These are phyloP conservation scores for Tylopilus intermedius DNA, from an alignment of 768 basidiomycete species.

Conservation along the genomic window DNA sequence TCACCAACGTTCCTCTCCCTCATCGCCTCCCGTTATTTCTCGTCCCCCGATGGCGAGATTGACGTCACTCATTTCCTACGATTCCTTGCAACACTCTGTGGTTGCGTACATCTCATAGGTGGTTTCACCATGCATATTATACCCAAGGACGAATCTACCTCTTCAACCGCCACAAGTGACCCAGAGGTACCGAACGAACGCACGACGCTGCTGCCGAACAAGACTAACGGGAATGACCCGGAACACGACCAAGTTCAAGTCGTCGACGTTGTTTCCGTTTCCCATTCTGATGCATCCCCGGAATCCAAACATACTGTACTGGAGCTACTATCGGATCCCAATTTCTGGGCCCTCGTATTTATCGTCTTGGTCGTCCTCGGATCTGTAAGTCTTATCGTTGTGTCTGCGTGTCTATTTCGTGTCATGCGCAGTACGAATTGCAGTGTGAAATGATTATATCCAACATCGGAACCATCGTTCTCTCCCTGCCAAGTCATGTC, in stretches of 20 bases:
- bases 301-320: conserved; percentile 26
- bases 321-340: conserved; percentile 47
- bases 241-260: conserved; percentile 13
- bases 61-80: conserved; percentile 47
- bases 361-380: conserved; percentile 56
- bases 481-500: conserved; percentile 48
- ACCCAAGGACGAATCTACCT: conserved; percentile 6
- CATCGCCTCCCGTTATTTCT: conserved; percentile 61
- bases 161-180: conserved; percentile 1
- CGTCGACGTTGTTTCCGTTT: conserved; percentile 19
- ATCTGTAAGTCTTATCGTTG: conserved; percentile 44
- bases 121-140: conserved; percentile 38
- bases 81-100: conserved; percentile 54
- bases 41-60: conserved; percentile 38
- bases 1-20: conserved; percentile 71
- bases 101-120: conserved; percentile 50
- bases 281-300: conserved; percentile 12
- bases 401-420: background rate
- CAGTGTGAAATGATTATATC: conserved; percentile 81
- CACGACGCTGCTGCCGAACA: conserved; percentile 28
- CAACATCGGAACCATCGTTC: conserved; percentile 72
- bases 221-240: conserved; percentile 12
- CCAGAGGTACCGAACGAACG: conserved; percentile 26
- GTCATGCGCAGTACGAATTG: background rate
- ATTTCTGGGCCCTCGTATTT: conserved; percentile 62